Conservation (phyloP, 352 stramenopile genomes). For the Phytophthora hybrid region DNA sequence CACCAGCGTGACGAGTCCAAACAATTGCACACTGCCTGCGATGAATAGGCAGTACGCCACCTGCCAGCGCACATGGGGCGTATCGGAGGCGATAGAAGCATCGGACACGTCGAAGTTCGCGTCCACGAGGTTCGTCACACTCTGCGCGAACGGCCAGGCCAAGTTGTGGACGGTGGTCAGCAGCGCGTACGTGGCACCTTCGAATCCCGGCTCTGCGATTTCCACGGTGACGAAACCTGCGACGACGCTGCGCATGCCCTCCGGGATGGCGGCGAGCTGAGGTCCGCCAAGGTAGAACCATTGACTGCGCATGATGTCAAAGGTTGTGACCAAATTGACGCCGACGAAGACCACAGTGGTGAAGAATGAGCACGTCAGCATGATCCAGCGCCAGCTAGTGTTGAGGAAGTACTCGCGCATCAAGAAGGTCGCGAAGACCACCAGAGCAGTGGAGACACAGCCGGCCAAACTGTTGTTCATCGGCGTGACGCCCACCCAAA, state of each 20-base stretch:
- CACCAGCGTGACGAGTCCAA: constrained; percentile 55
- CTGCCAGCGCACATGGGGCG: constrained; percentile 63
- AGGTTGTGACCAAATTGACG: constrained; percentile 62
- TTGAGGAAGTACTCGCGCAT: constrained; percentile 72
- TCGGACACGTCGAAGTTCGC: constrained; percentile 67
- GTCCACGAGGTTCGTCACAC: constrained; percentile 65
- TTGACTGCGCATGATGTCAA: constrained; percentile 66
- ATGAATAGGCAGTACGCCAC: constrained; percentile 68
- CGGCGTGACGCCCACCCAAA: constrained; percentile 65
- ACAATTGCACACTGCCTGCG: constrained; percentile 52
- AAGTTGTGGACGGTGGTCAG: constrained; percentile 76
- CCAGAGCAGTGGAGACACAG: constrained; percentile 59
- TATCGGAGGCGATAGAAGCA: constrained; percentile 65
- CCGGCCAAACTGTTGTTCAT: constrained; percentile 64
- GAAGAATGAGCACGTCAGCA: constrained; percentile 57
- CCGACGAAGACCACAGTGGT: constrained; percentile 54
- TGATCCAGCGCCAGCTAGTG: constrained; percentile 63
- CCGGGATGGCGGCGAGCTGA: constrained; percentile 64
- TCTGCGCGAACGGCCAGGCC: constrained; percentile 60
- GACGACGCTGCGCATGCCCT: constrained; percentile 71
- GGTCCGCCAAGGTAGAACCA: constrained; percentile 77
- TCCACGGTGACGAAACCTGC: constrained; percentile 73
- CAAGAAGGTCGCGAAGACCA: constrained; percentile 60
- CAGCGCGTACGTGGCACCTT: constrained; percentile 71
- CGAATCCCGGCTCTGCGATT: constrained; percentile 75